A percentile compares a stretch with the other conserved stretches of the same genome.
These are phyloP conservation scores for Sechiopsis laciniata DNA, from an alignment of 306 rosid genomes.

Conservation along the genomic window DNA sequence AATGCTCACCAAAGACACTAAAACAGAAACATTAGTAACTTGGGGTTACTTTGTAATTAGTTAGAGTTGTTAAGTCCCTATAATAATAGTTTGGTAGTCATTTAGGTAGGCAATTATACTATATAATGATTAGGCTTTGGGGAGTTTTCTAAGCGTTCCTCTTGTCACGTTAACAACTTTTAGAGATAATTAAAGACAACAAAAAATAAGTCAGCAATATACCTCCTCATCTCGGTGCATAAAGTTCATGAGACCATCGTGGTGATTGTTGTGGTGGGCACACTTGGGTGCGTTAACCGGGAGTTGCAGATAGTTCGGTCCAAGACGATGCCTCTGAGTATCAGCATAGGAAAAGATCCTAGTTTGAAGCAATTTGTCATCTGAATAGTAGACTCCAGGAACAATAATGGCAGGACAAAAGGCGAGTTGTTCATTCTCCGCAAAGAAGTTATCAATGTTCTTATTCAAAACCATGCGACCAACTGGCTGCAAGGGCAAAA, in stretches of 20 bases:
- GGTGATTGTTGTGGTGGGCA: constrained; percentile 92
- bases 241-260: constrained; percentile 87
- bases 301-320: constrained; percentile 92
- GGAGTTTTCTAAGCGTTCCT: no score
- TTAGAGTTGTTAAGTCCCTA: no score
- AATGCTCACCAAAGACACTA: neutral
- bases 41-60: no score
- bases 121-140: no score
- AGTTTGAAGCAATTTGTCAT: constrained; percentile 87
- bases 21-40: neutral
- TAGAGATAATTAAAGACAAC: neutral
- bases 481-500: constrained; percentile 88
- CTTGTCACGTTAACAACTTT: neutral
- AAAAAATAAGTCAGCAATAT: neutral
- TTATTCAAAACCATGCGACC: constrained; percentile 89
- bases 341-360: constrained; percentile 82
- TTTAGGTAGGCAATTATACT: no score
- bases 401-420: constrained; percentile 79
- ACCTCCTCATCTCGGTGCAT: constrained; percentile 97
- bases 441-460: constrained; percentile 90
- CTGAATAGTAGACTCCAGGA: constrained; percentile 79
- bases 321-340: constrained; percentile 94
- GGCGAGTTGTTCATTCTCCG: constrained; percentile 94
- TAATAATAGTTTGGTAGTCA: no score
- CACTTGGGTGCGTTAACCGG: constrained; percentile 86